A percentile compares a stretch with the other conserved stretches of the same genome.
Evolutionary conservation across 73 alveolate genomes (phyloP).

Genomic region (Tetrahymena malaccensis): DNA sequence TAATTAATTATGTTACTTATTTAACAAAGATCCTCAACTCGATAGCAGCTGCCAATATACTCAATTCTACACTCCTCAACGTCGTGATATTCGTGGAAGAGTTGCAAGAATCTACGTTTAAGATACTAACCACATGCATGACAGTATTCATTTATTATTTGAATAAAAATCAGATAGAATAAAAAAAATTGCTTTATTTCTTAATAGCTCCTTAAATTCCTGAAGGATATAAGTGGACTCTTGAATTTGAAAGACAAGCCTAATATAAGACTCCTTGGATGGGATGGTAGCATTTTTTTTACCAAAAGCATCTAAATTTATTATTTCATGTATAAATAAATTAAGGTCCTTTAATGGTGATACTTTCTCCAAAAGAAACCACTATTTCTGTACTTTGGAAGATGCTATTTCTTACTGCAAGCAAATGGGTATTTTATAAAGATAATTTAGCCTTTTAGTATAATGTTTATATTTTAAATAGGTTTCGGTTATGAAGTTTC

Average conservation of each 20-base stretch:
- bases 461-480: neutral
- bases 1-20: neutral
- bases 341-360: neutral
- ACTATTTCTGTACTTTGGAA: neutral
- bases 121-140: neutral
- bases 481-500: neutral
- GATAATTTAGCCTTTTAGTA: neutral
- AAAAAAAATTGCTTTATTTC: neutral
- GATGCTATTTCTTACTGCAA: neutral
- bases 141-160: neutral
- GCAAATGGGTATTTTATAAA: neutral
- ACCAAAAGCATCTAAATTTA: neutral
- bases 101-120: neutral
- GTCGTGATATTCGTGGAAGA: neutral
- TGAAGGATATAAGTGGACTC: neutral
- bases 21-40: neutral
- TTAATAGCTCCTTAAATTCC: neutral
- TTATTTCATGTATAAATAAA: neutral
- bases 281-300: neutral
- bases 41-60: neutral
- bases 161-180: neutral
- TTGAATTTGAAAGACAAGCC: neutral
- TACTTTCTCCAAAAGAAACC: neutral
- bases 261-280: neutral
- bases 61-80: neutral